phyloP scores from a whole-genome alignment of 2,329 filamentous ascomycete species.

The Xylaria sp. region DNA sequence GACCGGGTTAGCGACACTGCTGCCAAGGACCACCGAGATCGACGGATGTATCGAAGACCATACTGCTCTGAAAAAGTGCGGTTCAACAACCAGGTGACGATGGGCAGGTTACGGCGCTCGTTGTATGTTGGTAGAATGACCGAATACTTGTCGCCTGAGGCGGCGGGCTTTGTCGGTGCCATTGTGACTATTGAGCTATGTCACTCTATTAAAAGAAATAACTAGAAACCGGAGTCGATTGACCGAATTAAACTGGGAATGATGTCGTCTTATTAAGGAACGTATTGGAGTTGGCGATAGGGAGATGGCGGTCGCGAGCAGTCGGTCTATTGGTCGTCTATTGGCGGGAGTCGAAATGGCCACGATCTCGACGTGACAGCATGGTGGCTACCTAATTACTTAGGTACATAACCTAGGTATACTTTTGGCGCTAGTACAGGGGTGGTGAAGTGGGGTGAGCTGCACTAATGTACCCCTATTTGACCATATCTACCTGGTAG shows the following conservation, averaged over 20 bases:
- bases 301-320: slow-evolving; percentile 26
- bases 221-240: slow-evolving; percentile 20
- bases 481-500: slow-evolving; percentile 4
- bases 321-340: no score
- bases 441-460: neutral
- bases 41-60: slow-evolving; percentile 43
- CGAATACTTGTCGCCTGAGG: slow-evolving; percentile 81
- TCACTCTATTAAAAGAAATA: slow-evolving; percentile 20
- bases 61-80: slow-evolving; percentile 91
- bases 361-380: slow-evolving; percentile 37
- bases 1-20: slow-evolving; percentile 32
- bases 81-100: slow-evolving; percentile 93
- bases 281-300: slow-evolving; percentile 44
- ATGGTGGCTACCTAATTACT: neutral
- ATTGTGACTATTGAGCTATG: slow-evolving; percentile 48
- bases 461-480: slow-evolving; percentile 27
- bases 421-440: neutral
- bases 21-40: neutral
- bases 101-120: slow-evolving; percentile 95
- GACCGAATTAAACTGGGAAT: slow-evolving; percentile 13
- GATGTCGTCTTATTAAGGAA: slow-evolving; percentile 41
- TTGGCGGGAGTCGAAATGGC: slow-evolving; percentile 35
- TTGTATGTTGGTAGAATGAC: slow-evolving; percentile 99
- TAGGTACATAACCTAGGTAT: slow-evolving; percentile 9
- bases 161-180: slow-evolving; percentile 56